Evolutionary conservation across 1,284 basidiomycete genomes (phyloP), one percentile per base, ranked within the genome.

Genomic region (Cryptococcus amylolentus): DNA sequence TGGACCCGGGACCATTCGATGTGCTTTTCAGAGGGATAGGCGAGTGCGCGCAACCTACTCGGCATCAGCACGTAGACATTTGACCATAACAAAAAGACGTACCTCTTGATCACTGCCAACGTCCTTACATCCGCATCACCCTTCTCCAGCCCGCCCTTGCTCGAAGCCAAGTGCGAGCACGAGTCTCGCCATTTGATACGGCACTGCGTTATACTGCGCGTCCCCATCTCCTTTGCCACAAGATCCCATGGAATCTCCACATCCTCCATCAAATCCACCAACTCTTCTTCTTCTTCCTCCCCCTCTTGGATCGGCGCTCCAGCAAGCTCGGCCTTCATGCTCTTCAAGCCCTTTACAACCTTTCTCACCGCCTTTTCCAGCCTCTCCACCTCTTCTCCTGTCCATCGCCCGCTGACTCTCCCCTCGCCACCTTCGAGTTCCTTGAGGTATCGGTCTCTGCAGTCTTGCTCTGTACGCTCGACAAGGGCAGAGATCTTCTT

Each of bases 401-500:
- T 49, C 59, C 59, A 61, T 28, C 48, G 45, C 52, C 68, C 68
- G 16, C 41, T 49, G 1, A 53, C 39, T 10, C 67, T 59, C 31
- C n/a, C 37, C 27, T 61, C 52, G 0, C 47, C 42, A 23, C 56
- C 47, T 43, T 47, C 51, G 4, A 72, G 62, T 52, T 70, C 61
- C 35, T 69, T 66, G 37, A 52, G 60, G 54, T 65, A 76, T 23
- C 72, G 55, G 54, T 72, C 70, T 28, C 72, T 49, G 56, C 72
- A 74, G 55, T 73, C 73, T 23, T 56, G 45, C 45, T 68, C 65
- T 4, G 69, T 66, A 27, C 73, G 54, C 35, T 69, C 70, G 18
- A 76, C 69, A 5, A 62, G 52, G 1, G 55, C 53, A 1, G 69
- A 66, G 27, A 76, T 69, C 54, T 66, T 71, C 16, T 55, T 54